Evolutionary conservation across 768 basidiomycete genomes (phyloP), one percentile per base, ranked within the genome.

Genomic region (Kwoniella heveanensis): DNA sequence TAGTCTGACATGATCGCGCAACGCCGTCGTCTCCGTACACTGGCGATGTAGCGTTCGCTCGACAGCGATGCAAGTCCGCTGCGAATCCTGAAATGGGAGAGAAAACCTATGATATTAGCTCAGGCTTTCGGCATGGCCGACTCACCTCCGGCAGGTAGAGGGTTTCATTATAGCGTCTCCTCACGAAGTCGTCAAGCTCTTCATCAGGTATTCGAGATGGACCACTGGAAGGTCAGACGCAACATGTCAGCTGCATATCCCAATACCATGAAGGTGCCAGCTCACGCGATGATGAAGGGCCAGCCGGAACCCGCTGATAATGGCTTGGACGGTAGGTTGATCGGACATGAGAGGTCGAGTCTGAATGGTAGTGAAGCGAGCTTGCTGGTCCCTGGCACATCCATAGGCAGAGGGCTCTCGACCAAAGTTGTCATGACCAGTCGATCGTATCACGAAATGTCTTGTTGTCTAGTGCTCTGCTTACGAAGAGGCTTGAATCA

Each of bases 121-220:
- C 19, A 17, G 10, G 9, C 39, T 19, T 44, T 44, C 10, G 15
- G 10, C 48, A 17, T 12, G 4, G 32, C 47, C 19, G 29, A 63
- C 66, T 54, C 22, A 67, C 69, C 54, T 74, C 72, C 1, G 72
- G 58, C 2, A 74, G 57, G 51, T 61, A 66, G 3, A 74, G 54
- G 1, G 72, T 67, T 27, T 71, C 69, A 37, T 68, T 37, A 46
- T 74, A 74, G 27, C 69, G 62, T 21, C 64, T 29, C 19, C 32
- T 21, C 1, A 66, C 30, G 47, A 54, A 68, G 2, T 10, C 29
- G 2, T 57, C 55, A 9, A 22, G 1, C 48, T 65, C 60, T 30
- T 46, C 44, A 22, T 29, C 21, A 27, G 48, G 48, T 26, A 49
- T 26, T 24, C 48, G 30, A n/a, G 29, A 54, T 32, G 32, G 54